Base-by-base conservation (phyloP, 176 grass and related monocot species). In the Elymus sibiricus region DNA sequence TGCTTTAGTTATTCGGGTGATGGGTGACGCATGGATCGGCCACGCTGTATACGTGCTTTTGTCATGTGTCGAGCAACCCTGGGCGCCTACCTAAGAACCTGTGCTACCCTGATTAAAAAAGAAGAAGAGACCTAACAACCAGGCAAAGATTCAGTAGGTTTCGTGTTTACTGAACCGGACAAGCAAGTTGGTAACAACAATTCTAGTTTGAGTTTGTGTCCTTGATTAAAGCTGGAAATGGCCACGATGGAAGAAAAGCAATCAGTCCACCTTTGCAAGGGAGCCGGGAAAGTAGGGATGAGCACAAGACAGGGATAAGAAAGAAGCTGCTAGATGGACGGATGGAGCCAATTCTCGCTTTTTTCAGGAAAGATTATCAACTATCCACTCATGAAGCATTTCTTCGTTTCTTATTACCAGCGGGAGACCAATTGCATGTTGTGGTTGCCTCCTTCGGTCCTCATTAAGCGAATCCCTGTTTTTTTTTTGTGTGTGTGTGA, bases 11-110 rank as follows among this genome's bases (percentile, higher is more conserved):
- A 55, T 55, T 55, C 17, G 51, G 5, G 15, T 21, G 51, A 55
- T 6, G 5, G 19, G 26, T 34, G n/a, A 39, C 22, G 34, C 24
- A 15, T 59, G 51, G 75, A 46, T 60, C 67, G 5, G 77, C 40
- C 40, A 81, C 2, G 22, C 12, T 72, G 70, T 11, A 2, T 38
- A 13, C 43, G 34, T 10, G 4, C 16, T 74, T 65, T 65, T 43
- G 16, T 76, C 70, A 76, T 66, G 79, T 82, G 86, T 47, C 24
- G 16, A 82, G 16, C 79, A 66, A 76, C 38, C 43, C 12, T 74
- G 34, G 11, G 17, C 11, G 31, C 31, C 16, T n/a, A 82, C 56
- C 85, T 31, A 76, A 58, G 17, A 56, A 1, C 49, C 5, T 53
- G 49, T 1, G 49, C 13, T 53, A 19, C 49, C 16, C 49, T 22